Conservation (phyloP, 306 rosid genomes). For the Astragalus glycyphyllos region DNA sequence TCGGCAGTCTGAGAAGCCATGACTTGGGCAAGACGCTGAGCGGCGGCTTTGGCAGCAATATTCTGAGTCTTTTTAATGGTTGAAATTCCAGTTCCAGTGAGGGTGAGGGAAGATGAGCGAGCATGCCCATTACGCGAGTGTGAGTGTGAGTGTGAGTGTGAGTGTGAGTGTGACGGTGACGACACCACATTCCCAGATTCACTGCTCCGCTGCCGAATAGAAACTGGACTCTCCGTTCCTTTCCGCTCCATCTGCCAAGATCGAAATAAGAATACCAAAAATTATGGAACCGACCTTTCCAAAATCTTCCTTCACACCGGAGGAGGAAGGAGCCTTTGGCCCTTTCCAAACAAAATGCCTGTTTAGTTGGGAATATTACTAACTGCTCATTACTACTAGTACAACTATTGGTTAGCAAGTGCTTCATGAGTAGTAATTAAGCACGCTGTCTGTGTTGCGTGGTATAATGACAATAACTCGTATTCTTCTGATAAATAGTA, state of each 20-base stretch:
- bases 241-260: constrained; percentile 47
- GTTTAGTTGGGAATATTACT: no score
- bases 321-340: background rate
- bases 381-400: background rate
- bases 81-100: constrained; percentile 69
- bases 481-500: no score
- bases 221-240: constrained; percentile 39
- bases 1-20: constrained; percentile 93
- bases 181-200: constrained; percentile 52
- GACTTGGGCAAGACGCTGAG: constrained; percentile 98
- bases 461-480: no score
- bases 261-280: background rate
- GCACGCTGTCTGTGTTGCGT: background rate
- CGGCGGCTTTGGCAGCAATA: constrained; percentile 96
- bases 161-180: constrained; percentile 55
- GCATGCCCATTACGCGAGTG: constrained; percentile 65
- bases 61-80: constrained; percentile 87
- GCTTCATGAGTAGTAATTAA: background rate
- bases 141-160: constrained; percentile 58
- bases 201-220: constrained; percentile 50
- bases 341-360: background rate
- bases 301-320: background rate
- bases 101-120: constrained; percentile 78
- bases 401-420: background rate
- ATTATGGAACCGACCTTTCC: background rate